Evolutionary conservation across 2,329 filamentous ascomycete genomes (phyloP).

Genomic region (Hymenoscyphus albidus): DNA sequence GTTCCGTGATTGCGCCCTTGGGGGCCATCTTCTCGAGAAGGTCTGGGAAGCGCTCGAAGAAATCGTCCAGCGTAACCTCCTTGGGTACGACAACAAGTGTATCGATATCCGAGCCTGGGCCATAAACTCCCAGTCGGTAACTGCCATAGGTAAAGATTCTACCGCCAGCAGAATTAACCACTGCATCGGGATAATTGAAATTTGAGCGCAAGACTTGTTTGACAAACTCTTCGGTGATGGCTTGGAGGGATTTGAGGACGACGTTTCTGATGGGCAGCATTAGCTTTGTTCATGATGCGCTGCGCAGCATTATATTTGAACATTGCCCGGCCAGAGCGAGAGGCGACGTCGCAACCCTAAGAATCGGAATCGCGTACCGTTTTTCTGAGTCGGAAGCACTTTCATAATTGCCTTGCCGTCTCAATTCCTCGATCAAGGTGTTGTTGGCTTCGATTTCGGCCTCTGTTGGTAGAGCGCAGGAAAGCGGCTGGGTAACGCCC

Average conservation of each 20-base stretch:
- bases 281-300: constrained; percentile 8
- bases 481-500: constrained; percentile 83
- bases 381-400: constrained; percentile 75
- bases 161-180: constrained; percentile 80
- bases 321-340: neutral
- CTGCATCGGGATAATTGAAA: constrained; percentile 45
- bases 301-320: neutral
- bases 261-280: constrained; percentile 40
- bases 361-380: constrained; percentile 50
- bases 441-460: constrained; percentile 74
- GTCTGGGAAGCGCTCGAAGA: constrained; percentile 84
- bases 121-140: constrained; percentile 89
- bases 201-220: constrained; percentile 60
- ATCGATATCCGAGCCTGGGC: constrained; percentile 96
- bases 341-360: neutral
- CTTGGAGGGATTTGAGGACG: constrained; percentile 73
- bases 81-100: constrained; percentile 89
- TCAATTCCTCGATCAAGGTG: constrained; percentile 77
- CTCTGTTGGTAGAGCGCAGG: constrained; percentile 68
- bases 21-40: constrained; percentile 73
- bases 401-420: constrained; percentile 89
- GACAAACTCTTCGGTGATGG: constrained; percentile 82
- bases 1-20: constrained; percentile 74
- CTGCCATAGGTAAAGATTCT: constrained; percentile 96
- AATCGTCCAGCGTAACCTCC: constrained; percentile 84